Evolutionary conservation across 495 filamentous ascomycete genomes (phyloP), one percentile per base, ranked within the genome.

Genomic region (Extremus antarcticus): DNA sequence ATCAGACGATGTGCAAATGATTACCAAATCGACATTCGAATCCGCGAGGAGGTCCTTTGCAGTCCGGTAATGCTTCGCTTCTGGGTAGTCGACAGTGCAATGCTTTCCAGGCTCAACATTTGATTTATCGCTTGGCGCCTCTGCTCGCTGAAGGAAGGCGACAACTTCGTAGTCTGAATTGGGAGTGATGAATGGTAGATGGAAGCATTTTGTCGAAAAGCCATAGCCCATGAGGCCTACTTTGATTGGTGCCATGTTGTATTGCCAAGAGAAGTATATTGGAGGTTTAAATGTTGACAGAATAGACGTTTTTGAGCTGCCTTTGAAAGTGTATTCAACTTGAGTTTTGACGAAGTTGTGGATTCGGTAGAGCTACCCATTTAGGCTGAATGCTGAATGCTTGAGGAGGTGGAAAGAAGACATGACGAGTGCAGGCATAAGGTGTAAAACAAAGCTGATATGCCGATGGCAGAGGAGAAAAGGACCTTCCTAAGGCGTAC

Each of bases 171-270:
- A 74, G 32, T 78, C 71, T 22, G 84, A 73, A 1, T 83, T 78
- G 22, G 75, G 72, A 39, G 71, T 69, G 65, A 95, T 83, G 70
- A 92, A 86, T 54, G 89, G 89, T 68, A 95, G 91, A 71, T 94
- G 89, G 73, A 94, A 94, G 70, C 84, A 70, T 63, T 91, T 91
- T 60, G 89, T 88, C 43, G 88, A 90, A 70, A 90, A 73, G 65
- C 88, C 82, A 66, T 84, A 85, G 58, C 82, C 82, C 56, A 85
- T 70, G 47, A 85, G 62, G 52, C 74, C 78, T 58, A 80, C 72
- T 56, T 84, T 85, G 41, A 45, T 45, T 45, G 41, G 41, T 3
- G 41, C 41, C 41, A 45, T 45, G 4, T 3, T 45, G 41, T 8
- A 21, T 7, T 45, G 41, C 19, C 16, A 45, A 45, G 19, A 45